Base-by-base conservation (phyloP, 108 stramenopile genomes). In the Pseudonitzschia multistriata region DNA sequence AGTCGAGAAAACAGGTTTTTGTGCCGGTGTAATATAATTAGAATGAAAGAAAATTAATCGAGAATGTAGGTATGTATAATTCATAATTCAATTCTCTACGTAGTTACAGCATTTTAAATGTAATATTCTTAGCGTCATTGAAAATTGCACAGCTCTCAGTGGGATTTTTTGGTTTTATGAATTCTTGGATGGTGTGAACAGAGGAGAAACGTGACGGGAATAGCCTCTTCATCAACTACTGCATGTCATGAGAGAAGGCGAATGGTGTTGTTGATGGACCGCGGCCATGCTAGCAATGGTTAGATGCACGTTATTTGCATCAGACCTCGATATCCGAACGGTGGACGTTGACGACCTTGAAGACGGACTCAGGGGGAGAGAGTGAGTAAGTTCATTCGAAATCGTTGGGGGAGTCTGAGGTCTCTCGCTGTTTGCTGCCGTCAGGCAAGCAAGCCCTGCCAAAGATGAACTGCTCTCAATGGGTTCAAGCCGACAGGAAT, bases 231-330 rank as follows among this genome's bases (percentile, higher is more conserved):
- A 0, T 63, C 60, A 62, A 63, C 62, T 62, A 29, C 10, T 67
- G 42, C 64, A 66, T 7, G 48, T 49, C 64, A 71, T 40, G 11
- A 55, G 54, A 30, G 15, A 0, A n/a, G 61, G 61, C 66, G 48
- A 33, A 24, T 0, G 17, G 2, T 21, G n/a, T 28, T 67, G 5
- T 29, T 67, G 29, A 40, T 67, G 49, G 1, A 62, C 40, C 17
- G 28, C 56, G 39, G 56, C 66, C 49, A 50, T 54, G 30, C 30
- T 67, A 47, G 73, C 54, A 67, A 74, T 74, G 56, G 73, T 74
- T 49, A 30, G 28, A 39, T 67, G 42, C 4, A 74, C 73, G 48
- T 64, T 66, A 17, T 34, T 42, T 30, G 66, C 54, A 34, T 74
- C 47, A 2, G 73, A 45, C 2, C 66, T 15, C 11, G 73, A 74